Percentiles rank a stretch among this genome's conserved stretches.
phyloP scores from a whole-genome alignment of 2,329 filamentous ascomycete species.

The Penicillium sp. region DNA sequence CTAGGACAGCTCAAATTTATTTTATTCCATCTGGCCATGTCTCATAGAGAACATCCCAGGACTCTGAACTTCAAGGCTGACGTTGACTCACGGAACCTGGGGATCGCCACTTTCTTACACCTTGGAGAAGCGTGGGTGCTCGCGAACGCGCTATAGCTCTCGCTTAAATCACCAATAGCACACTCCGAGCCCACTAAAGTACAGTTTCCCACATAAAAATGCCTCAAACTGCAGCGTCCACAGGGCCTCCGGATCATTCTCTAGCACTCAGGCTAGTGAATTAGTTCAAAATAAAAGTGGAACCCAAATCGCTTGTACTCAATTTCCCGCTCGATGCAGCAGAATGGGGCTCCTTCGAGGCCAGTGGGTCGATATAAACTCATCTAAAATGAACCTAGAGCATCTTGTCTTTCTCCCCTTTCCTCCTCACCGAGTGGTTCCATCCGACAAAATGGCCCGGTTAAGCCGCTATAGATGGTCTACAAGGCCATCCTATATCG shows the following conservation, averaged over 20 bases:
- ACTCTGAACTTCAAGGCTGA: background rate
- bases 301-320: slow-evolving; percentile 35
- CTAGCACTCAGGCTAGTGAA: slow-evolving; percentile 31
- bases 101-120: slow-evolving; percentile 1
- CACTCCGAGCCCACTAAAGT: background rate
- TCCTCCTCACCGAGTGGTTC: background rate
- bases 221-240: slow-evolving; percentile 4
- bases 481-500: slow-evolving; percentile 7
- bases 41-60: background rate
- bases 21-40: background rate
- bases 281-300: slow-evolving; percentile 4
- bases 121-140: slow-evolving; percentile 9
- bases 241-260: slow-evolving; percentile 31
- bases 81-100: slow-evolving; percentile 1
- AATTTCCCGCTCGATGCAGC: slow-evolving; percentile 16
- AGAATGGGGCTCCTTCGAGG: slow-evolving; percentile 9
- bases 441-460: background rate
- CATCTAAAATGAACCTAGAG: slow-evolving; percentile 18
- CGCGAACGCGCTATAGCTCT: slow-evolving; percentile 2
- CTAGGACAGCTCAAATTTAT: background rate
- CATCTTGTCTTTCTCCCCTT: background rate
- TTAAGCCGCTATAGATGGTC: slow-evolving; percentile 11
- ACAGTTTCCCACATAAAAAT: background rate
- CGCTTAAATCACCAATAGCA: slow-evolving; percentile 1
- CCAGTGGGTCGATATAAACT: slow-evolving; percentile 6